Conservation (phyloP, 257 asterid species). For the Lantana camara region DNA sequence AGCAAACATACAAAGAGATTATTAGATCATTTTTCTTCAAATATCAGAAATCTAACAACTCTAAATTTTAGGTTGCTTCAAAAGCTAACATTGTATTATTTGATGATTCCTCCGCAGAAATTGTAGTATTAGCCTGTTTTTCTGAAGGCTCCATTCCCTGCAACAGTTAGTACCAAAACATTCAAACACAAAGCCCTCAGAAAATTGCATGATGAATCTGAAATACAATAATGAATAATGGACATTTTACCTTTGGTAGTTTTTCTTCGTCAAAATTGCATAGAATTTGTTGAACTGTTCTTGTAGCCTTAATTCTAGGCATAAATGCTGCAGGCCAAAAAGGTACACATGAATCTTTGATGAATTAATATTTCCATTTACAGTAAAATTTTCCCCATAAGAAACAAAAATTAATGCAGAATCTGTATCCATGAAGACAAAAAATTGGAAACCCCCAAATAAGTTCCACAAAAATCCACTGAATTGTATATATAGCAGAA, state of each 20-base stretch:
- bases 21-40: background rate
- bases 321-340: slow-evolving; percentile 67
- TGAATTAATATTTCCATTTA: too few species aligned
- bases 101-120: slow-evolving; percentile 38
- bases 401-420: too few species aligned
- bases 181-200: background rate
- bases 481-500: too few species aligned
- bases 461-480: too few species aligned
- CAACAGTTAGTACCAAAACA: slow-evolving; percentile 6
- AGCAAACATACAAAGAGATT: background rate
- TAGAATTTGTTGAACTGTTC: slow-evolving; percentile 59
- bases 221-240: background rate
- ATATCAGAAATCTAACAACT: background rate
- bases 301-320: slow-evolving; percentile 72
- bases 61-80: background rate
- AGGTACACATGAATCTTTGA: slow-evolving; percentile 12
- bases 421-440: too few species aligned
- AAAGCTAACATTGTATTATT: slow-evolving; percentile 41
- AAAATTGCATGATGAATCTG: background rate
- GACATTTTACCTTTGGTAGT: slow-evolving; percentile 43
- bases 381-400: too few species aligned
- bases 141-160: slow-evolving; percentile 43
- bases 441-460: too few species aligned
- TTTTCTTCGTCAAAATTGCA: slow-evolving; percentile 70
- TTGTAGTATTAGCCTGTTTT: slow-evolving; percentile 27